Base-by-base conservation (phyloP, 2,329 filamentous ascomycete species). In the Metarhizium rileyi region DNA sequence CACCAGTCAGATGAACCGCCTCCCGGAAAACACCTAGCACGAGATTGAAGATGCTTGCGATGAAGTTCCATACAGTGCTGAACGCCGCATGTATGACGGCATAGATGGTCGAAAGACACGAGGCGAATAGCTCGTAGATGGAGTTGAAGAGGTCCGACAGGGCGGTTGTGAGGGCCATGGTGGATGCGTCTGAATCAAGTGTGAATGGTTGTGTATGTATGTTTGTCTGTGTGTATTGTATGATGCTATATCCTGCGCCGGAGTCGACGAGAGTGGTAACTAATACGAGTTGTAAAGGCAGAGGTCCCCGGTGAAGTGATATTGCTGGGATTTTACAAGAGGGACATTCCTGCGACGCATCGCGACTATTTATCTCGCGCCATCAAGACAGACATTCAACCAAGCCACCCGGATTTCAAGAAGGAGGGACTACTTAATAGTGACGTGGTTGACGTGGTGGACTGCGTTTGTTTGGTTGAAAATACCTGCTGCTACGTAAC, bases 51-150 rank as follows among this genome's bases (percentile, higher is more conserved):
- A 71, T 40, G 25, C 69, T 66, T 20, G 57, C 59, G 51, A 71
- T 58, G 54, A 70, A 66, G 56, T 60, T 58, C 45, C 69, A 50
- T 43, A 69, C 48, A 12, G 66, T 61, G 20, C 55, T 57, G 44
- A 71, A 35, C 27, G 67, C 41, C 30, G 61, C 61, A 42, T 66
- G 61, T 14, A 70, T 50, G 30, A 70, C 35, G 49, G 62, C 45
- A 54, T 64, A 65, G 41, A 63, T 46, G n/a, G 67, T 62, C 30
- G 57, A 55, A 26, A 71, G 55, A 45, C 72, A 51, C 5, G 68
- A 69, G 30, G 63, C 57, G 36, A 70, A 51, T 27, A 72, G 66
- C 59, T 71, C 68, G 52, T 66, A 70, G 57, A 71, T 59, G 58
- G 66, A 70, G 55, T 63, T 67, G 59, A 70, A 57, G 45, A 71